Evolutionary conservation across 352 stramenopile genomes (phyloP).

Genomic region (Globisporangium lucens): DNA sequence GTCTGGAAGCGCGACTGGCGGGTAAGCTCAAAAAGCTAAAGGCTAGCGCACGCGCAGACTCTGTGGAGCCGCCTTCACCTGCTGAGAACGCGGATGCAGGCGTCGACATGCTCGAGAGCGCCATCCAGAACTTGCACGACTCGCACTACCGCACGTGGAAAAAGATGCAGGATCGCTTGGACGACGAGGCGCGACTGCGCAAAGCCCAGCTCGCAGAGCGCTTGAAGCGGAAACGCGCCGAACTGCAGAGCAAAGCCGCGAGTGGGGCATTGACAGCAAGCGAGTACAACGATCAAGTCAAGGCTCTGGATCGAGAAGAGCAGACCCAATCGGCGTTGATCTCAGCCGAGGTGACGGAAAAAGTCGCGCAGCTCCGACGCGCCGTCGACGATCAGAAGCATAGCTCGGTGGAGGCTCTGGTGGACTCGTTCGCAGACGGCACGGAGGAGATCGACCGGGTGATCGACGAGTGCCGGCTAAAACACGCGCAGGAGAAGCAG

Average conservation of each 20-base stretch:
- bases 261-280: conserved; percentile 6
- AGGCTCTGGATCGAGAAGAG: conserved; percentile 23
- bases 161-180: conserved; percentile 22
- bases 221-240: conserved; percentile 30
- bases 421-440: conserved; percentile 11
- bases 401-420: conserved; percentile 16
- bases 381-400: conserved; percentile 16
- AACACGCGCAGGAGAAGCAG: conserved; percentile 19
- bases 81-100: not conserved
- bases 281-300: not conserved
- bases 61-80: not conserved
- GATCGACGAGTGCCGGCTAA: conserved; percentile 17
- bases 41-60: too few relatives aligned
- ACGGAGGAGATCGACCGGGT: conserved; percentile 22
- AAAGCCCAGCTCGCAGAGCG: conserved; percentile 33
- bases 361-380: conserved; percentile 17
- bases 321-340: conserved; percentile 15
- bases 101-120: conserved; percentile 17
- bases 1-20: conserved; percentile 7
- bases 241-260: conserved; percentile 15
- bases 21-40: not conserved
- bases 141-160: conserved; percentile 35
- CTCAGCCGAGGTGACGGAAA: conserved; percentile 16
- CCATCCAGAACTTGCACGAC: conserved; percentile 30
- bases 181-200: conserved; percentile 28